phyloP scores from a whole-genome alignment of 352 stramenopile genomes.

The Globisporangium rhizosaccharum region DNA sequence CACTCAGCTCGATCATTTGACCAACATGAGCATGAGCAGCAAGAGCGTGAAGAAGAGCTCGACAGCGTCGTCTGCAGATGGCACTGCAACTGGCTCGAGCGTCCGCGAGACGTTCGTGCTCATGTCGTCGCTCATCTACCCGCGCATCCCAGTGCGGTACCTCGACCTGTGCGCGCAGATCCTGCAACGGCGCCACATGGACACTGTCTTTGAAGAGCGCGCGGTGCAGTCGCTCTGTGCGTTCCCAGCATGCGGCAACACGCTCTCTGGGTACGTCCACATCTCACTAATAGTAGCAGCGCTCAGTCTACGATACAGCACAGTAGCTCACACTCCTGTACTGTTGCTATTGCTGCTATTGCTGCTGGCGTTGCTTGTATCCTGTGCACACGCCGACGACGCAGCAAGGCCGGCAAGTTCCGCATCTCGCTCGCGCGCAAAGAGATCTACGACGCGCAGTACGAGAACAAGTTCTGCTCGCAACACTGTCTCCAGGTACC shows the following conservation, averaged over 20 bases:
- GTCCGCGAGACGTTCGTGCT: conserved; percentile 76
- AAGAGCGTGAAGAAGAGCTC: background rate
- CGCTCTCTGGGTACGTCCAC: conserved; percentile 33
- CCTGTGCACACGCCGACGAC: no score
- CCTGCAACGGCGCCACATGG: conserved; percentile 72
- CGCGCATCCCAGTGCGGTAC: conserved; percentile 54
- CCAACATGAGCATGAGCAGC: background rate
- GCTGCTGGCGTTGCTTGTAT: background rate
- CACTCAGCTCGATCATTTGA: background rate
- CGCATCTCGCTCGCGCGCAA: conserved; percentile 66
- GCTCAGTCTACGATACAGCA: background rate
- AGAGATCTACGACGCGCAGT: conserved; percentile 77
- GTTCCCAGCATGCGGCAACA: conserved; percentile 64
- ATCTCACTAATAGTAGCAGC: background rate
- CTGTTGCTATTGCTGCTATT: background rate
- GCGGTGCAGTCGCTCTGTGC: conserved; percentile 59
- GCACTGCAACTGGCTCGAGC: conserved; percentile 33
- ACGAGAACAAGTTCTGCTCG: conserved; percentile 82
- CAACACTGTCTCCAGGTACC: conserved; percentile 57
- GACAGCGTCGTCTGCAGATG: background rate
- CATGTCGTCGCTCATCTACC: conserved; percentile 73
- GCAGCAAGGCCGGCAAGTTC: conserved; percentile 58
- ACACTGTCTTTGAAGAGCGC: conserved; percentile 81
- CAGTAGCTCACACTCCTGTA: background rate
- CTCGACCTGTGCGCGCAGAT: conserved; percentile 61